Evolutionary conservation across 495 filamentous ascomycete species (phyloP).

Genomic region (Aspergillus mulundensis): DNA sequence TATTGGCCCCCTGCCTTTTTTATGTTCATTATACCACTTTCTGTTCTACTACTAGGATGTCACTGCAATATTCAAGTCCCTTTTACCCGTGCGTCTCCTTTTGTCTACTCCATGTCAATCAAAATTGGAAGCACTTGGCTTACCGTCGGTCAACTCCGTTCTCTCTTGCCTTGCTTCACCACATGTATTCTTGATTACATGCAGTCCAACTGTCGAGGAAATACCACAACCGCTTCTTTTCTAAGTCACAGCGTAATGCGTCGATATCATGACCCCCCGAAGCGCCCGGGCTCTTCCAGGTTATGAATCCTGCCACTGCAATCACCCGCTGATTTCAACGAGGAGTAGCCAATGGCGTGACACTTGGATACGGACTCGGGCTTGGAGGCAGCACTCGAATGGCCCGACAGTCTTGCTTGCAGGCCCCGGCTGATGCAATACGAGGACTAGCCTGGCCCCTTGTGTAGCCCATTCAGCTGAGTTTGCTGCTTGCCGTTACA

Average conservation of each 20-base stretch:
- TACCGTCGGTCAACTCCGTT: constrained; percentile 1
- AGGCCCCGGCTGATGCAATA: constrained; percentile 6
- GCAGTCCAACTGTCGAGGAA: background rate
- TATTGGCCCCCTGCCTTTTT: background rate
- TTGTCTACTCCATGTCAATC: constrained; percentile 4
- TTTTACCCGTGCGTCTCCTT: constrained; percentile 7
- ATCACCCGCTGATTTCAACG: background rate
- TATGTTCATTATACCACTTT: constrained; percentile 24
- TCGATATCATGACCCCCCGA: background rate
- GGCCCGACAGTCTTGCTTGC: background rate
- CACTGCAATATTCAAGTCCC: constrained; percentile 1
- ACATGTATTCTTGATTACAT: background rate
- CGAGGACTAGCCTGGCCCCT: constrained; percentile 1
- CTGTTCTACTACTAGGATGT: constrained; percentile 10
- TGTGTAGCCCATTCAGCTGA: background rate
- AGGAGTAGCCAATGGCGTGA: background rate
- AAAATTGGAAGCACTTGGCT: background rate
- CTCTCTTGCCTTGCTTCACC: background rate
- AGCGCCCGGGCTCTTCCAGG: background rate
- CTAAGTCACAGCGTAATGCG: background rate
- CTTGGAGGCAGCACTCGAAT: background rate
- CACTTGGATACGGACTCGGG: background rate
- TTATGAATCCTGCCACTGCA: background rate
- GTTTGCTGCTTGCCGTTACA: background rate
- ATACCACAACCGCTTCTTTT: background rate